These are phyloP conservation scores for Sporothrix phasma DNA, from an alignment of 2,329 filamentous ascomycete species.

Conservation along the genomic window DNA sequence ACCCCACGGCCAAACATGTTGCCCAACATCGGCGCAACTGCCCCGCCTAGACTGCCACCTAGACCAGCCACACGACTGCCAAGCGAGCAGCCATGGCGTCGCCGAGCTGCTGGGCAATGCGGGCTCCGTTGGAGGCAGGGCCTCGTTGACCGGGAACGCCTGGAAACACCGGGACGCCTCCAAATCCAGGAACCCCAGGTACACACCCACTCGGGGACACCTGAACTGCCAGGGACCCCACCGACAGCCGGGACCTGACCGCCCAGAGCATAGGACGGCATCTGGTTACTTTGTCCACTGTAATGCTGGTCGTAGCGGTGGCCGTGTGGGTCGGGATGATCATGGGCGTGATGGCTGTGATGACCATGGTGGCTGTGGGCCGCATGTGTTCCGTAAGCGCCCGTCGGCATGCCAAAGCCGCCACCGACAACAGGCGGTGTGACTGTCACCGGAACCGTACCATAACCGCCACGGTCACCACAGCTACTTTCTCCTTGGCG, in stretches of 20 bases:
- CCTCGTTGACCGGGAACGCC: not conserved
- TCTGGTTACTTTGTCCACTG: not conserved
- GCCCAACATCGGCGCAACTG: not conserved
- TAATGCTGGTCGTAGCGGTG: slow-evolving; percentile 1
- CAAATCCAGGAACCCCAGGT: no score
- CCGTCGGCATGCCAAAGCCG: not conserved
- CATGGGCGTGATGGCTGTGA: not conserved
- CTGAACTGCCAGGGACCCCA: no score
- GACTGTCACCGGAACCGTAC: not conserved
- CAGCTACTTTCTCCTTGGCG: no score
- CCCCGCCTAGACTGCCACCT: not conserved
- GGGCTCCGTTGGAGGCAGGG: not conserved
- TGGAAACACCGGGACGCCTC: not conserved
- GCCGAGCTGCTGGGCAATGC: not conserved
- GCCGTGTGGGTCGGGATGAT: not conserved
- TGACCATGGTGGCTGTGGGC: not conserved
- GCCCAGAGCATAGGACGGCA: not conserved
- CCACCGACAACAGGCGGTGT: not conserved
- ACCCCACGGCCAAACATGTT: slow-evolving; percentile 10
- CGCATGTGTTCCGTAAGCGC: not conserved
- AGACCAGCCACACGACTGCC: not conserved
- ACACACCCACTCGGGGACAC: no score
- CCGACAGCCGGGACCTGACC: not conserved
- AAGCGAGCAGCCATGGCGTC: not conserved
- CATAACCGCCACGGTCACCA: not conserved